Conservation (phyloP, 257 asterid species). For the Ligustrum vulgare region DNA sequence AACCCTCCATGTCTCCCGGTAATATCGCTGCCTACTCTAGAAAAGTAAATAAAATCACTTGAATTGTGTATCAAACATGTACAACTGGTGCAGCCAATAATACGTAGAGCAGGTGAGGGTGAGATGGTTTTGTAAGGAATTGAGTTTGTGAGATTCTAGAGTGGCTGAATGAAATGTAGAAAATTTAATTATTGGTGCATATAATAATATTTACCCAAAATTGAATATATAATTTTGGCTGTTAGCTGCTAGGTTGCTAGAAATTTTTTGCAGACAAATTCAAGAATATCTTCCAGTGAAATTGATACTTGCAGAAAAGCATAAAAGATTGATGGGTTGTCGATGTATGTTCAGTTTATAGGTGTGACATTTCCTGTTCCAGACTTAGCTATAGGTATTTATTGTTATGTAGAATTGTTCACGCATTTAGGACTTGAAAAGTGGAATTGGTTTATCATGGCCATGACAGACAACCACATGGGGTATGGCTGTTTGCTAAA, state of each 20-base stretch:
- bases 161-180: not conserved
- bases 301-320: not conserved
- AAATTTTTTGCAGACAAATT: not conserved
- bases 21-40: not conserved
- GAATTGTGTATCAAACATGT: not conserved
- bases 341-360: not conserved
- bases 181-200: not conserved
- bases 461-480: not conserved
- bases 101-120: not conserved
- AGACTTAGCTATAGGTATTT: not conserved
- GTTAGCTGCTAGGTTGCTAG: not conserved
- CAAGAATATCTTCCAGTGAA: not conserved
- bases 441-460: not conserved
- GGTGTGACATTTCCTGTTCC: not conserved
- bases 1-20: not conserved
- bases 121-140: not conserved
- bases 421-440: not conserved
- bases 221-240: not conserved
- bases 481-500: not conserved
- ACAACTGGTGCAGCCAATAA: not conserved
- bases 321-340: not conserved
- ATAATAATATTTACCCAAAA: not conserved
- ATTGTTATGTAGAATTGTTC: not conserved
- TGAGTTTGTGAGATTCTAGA: not conserved
- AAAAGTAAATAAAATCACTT: not conserved